Conservation (phyloP, 345 rosid species). For the Citrus mangshanensis region DNA sequence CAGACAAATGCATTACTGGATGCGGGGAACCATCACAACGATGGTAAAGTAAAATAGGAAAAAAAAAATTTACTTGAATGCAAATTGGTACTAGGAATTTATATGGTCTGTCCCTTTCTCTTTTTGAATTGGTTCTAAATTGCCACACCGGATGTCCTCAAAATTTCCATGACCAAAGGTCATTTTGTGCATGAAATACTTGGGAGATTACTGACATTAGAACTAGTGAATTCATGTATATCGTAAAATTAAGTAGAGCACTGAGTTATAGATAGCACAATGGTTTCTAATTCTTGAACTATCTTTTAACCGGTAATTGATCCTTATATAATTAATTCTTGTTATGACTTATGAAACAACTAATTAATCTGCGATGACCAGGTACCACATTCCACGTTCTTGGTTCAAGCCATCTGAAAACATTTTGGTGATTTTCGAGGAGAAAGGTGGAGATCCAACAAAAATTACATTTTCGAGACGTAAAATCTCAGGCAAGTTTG, state of each 20-base stretch:
- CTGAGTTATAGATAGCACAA: too few species aligned
- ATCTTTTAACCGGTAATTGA: too few species aligned
- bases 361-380: constrained; percentile 12
- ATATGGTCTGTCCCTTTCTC: neutral
- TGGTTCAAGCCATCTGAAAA: constrained; percentile 94
- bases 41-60: constrained; percentile 52
- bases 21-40: constrained; percentile 92
- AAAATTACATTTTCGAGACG: constrained; percentile 64
- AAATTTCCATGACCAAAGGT: too few species aligned
- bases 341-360: neutral
- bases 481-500: constrained; percentile 36
- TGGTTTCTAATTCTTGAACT: too few species aligned
- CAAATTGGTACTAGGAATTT: neutral
- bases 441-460: constrained; percentile 81
- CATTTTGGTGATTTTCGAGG: constrained; percentile 80
- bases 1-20: constrained; percentile 79
- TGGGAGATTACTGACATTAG: too few species aligned
- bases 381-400: constrained; percentile 95
- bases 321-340: neutral
- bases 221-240: too few species aligned
- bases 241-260: too few species aligned
- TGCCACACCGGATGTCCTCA: too few species aligned
- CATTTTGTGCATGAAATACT: too few species aligned
- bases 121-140: too few species aligned
- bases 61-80: neutral